These are phyloP conservation scores for Atkinsonella texensis DNA, from an alignment of 2,329 filamentous ascomycete species.

Conservation along the genomic window DNA sequence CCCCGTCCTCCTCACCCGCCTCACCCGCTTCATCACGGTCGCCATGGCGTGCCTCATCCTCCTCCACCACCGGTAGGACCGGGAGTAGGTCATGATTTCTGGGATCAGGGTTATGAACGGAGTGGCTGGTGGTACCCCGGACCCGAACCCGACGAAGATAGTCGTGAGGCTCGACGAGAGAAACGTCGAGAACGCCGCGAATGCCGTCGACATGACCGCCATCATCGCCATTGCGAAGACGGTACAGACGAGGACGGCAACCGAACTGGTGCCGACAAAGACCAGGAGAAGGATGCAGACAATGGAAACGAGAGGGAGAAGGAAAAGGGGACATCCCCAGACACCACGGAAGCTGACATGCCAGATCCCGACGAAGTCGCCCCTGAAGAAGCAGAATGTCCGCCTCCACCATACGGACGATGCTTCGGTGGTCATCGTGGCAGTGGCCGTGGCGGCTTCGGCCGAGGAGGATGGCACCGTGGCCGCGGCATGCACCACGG, in stretches of 20 bases:
- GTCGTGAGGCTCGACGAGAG: constrained; percentile 12
- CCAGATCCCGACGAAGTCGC: constrained; percentile 22
- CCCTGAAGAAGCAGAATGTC: constrained; percentile 17
- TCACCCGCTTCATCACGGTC: constrained; percentile 9
- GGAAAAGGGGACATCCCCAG: constrained; percentile 24
- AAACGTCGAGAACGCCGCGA: neutral
- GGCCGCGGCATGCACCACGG: constrained; percentile 13
- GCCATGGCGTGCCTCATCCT: neutral
- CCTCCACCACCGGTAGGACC: neutral
- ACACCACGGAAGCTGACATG: constrained; percentile 18
- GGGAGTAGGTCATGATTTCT: constrained; percentile 2
- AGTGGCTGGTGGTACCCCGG: constrained; percentile 12
- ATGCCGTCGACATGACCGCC: constrained; percentile 7
- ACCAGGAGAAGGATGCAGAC: constrained; percentile 13
- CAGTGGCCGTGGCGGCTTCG: constrained; percentile 10
- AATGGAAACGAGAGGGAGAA: constrained; percentile 22
- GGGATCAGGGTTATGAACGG: constrained; percentile 12
- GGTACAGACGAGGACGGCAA: neutral
- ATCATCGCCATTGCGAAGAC: constrained; percentile 13
- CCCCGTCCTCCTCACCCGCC: constrained; percentile 9
- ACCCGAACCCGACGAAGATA: constrained; percentile 11
- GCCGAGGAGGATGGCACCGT: constrained; percentile 13
- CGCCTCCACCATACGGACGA: constrained; percentile 10
- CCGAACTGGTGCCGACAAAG: constrained; percentile 1
- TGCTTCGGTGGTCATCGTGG: constrained; percentile 12